These are phyloP conservation scores for Wickerhamiella slavikovae DNA, from an alignment of 805 yeast species.

Conservation along the genomic window DNA sequence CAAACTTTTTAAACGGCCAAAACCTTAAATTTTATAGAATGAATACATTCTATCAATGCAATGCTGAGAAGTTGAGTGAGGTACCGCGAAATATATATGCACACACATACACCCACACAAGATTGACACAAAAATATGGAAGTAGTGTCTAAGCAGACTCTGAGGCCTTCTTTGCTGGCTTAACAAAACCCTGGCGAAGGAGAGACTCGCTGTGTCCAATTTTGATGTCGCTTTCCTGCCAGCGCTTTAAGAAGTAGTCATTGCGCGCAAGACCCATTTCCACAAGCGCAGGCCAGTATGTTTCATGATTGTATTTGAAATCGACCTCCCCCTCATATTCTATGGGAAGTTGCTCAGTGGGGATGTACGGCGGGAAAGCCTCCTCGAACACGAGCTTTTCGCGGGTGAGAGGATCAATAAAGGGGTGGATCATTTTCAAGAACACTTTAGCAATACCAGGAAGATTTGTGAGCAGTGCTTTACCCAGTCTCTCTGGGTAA, in stretches of 20 bases:
- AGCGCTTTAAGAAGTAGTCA: constrained; percentile 44
- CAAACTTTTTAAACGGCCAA: too few species aligned
- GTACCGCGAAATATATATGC: too few species aligned
- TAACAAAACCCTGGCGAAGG: constrained; percentile 26
- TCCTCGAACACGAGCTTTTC: constrained; percentile 85
- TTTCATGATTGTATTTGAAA: constrained; percentile 61
- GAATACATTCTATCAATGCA: too few species aligned
- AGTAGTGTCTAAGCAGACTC: too few species aligned
- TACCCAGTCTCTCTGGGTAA: constrained; percentile 92
- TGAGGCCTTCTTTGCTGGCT: too few species aligned
- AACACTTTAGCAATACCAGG: constrained; percentile 92
- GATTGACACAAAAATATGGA: too few species aligned
- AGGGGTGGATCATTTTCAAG: constrained; percentile 77
- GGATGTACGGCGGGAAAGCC: constrained; percentile 70
- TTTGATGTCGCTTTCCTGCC: constrained; percentile 43
- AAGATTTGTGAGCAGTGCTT: constrained; percentile 75
- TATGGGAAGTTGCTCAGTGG: constrained; percentile 58
- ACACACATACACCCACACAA: too few species aligned
- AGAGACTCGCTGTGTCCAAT: constrained; percentile 74
- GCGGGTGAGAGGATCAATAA: constrained; percentile 86
- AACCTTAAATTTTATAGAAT: too few species aligned
- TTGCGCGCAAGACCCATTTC: constrained; percentile 40
- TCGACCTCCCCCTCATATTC: constrained; percentile 73
- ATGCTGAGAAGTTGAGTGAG: too few species aligned
- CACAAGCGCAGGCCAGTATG: constrained; percentile 58